phyloP scores from a whole-genome alignment of 1,284 basidiomycete genomes.

The Filobasidium uniguttulatum region DNA sequence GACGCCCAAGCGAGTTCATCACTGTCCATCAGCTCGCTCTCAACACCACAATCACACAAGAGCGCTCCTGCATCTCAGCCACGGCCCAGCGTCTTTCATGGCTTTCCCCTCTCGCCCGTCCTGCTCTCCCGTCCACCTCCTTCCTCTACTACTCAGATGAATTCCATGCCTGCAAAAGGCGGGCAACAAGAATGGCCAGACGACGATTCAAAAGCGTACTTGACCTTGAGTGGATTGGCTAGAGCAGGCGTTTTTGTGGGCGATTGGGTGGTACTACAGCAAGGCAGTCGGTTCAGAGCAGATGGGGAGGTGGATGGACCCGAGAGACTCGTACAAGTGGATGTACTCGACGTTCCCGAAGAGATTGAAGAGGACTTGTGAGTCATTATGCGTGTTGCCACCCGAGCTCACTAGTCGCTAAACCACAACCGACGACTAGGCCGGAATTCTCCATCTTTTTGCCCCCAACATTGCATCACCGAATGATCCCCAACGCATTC shows the following conservation, averaged over 20 bases:
- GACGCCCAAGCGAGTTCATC: neutral
- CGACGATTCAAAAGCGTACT: conserved; percentile 26
- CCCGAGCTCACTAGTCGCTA: conserved; percentile 23
- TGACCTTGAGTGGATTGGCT: conserved; percentile 46
- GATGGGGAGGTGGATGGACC: conserved; percentile 20
- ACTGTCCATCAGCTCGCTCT: too few relatives aligned
- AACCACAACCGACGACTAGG: conserved; percentile 8
- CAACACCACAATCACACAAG: too few relatives aligned
- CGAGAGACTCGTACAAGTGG: conserved; percentile 18
- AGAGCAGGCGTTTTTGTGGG: conserved; percentile 64
- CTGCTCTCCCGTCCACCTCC: conserved; percentile 5
- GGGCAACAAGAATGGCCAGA: conserved; percentile 13
- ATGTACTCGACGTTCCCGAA: conserved; percentile 29
- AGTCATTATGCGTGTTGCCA: conserved; percentile 28
- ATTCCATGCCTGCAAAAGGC: conserved; percentile 13
- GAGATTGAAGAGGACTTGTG: conserved; percentile 22
- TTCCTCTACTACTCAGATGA: conserved; percentile 1
- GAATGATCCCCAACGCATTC: conserved; percentile 18
- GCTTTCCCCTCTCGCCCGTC: too few relatives aligned
- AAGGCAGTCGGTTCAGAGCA: conserved; percentile 2
- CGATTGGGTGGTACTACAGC: conserved; percentile 55
- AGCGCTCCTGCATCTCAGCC: too few relatives aligned
- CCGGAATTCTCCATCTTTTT: conserved; percentile 48
- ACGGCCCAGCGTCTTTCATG: too few relatives aligned
- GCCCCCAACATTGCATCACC: conserved; percentile 23